Evolutionary conservation across 2,329 filamentous ascomycete species (phyloP).

Genomic region (Venturia asperata): DNA sequence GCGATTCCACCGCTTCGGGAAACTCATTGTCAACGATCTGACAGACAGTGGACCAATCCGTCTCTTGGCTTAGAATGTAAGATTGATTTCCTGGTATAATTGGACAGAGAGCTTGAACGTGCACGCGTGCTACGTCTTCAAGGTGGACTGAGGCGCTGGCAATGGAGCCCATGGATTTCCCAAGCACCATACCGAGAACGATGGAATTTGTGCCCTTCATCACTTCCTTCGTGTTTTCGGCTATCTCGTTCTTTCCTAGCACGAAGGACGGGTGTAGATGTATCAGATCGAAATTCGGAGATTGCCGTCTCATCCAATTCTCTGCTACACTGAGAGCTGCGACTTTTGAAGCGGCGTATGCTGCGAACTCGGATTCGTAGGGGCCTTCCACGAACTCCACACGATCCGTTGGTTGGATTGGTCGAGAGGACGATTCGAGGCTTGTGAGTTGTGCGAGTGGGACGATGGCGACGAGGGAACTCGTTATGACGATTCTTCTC

Average conservation of each 20-base stretch:
- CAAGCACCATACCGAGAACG: conserved; percentile 22
- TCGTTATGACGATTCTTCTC: conserved; percentile 36
- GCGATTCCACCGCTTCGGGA: conserved; percentile 17
- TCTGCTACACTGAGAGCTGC: conserved; percentile 24
- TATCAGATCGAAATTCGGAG: conserved; percentile 28
- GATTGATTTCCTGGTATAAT: not conserved
- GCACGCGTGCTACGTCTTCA: conserved; percentile 29
- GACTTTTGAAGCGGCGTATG: conserved; percentile 27
- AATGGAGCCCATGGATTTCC: conserved; percentile 17
- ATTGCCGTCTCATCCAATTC: conserved; percentile 24
- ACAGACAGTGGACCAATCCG: not conserved
- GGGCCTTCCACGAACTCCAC: conserved; percentile 22
- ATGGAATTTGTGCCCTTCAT: conserved; percentile 25
- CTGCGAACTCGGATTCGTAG: conserved; percentile 22
- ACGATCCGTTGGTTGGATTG: conserved; percentile 10
- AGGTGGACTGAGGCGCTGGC: conserved; percentile 23
- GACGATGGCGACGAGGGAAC: conserved; percentile 24
- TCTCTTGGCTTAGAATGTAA: not conserved
- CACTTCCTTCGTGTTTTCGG: conserved; percentile 22
- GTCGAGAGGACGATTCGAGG: not conserved
- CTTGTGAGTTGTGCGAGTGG: conserved; percentile 17
- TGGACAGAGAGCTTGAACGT: conserved; percentile 26
- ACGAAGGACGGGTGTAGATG: conserved; percentile 28
- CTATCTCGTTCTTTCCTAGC: conserved; percentile 28
- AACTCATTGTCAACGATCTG: conserved; percentile 10